A percentile compares a stretch with the other conserved stretches of the same genome.
These are phyloP conservation scores for Cordia subcordata DNA, from an alignment of 257 asterid genomes.

Conservation along the genomic window DNA sequence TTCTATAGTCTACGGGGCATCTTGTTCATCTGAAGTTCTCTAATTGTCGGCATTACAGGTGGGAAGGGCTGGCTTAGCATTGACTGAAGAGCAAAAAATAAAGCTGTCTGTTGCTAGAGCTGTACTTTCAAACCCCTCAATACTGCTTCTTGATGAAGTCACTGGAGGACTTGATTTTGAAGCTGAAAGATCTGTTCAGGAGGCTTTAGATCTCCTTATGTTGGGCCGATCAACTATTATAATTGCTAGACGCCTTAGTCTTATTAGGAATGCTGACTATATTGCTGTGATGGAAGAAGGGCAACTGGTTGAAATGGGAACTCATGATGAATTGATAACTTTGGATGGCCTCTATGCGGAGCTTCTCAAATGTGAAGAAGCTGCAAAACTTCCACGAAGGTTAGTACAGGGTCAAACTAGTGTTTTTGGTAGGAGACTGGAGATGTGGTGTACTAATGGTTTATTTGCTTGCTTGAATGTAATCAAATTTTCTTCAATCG, in stretches of 20 bases:
- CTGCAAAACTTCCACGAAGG: conserved; percentile 99
- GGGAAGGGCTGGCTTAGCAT: conserved; percentile 74
- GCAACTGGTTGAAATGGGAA: conserved; percentile 99
- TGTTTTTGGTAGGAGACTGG: background rate
- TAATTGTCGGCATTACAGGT: conserved; percentile 45
- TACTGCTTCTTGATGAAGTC: conserved; percentile 95
- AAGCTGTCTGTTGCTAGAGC: conserved; percentile 98
- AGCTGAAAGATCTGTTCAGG: conserved; percentile 97
- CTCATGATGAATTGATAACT: conserved; percentile 90
- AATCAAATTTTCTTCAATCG: background rate
- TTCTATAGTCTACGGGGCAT: background rate
- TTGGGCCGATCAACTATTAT: conserved; percentile 95
- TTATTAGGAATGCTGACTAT: conserved; percentile 92
- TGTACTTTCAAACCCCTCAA: conserved; percentile 90
- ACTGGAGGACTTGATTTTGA: conserved; percentile 99
- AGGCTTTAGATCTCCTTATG: conserved; percentile 95
- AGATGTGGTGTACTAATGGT: background rate
- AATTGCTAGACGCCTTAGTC: conserved; percentile 92
- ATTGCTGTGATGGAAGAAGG: conserved; percentile 99
- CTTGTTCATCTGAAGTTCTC: background rate
- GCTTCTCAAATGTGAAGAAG: conserved; percentile 95
- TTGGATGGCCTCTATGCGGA: conserved; percentile 97
- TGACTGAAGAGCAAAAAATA: conserved; percentile 97
- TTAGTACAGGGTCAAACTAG: conserved; percentile 18
- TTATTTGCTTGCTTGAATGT: background rate